Percentiles rank a stretch among this genome's conserved stretches.
These are phyloP conservation scores for Melocanna baccifera DNA, from an alignment of 176 grass and related monocot species.

Conservation along the genomic window DNA sequence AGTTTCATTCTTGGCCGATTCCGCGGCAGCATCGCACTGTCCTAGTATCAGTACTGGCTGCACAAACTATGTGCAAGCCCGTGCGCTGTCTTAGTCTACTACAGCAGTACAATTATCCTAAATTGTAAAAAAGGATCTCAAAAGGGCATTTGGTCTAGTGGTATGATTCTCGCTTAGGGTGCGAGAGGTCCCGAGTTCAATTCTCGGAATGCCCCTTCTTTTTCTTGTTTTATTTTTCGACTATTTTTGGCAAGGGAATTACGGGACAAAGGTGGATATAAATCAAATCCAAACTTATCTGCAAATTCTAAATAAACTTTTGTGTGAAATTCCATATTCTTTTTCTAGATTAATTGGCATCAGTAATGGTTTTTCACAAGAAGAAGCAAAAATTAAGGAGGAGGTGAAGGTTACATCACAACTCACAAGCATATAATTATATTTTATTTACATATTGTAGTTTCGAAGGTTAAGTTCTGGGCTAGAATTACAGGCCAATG, in stretches of 20 bases:
- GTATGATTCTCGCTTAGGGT: slow-evolving; percentile 99
- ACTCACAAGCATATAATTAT: background rate
- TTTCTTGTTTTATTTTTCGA: background rate
- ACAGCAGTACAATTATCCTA: too few species aligned
- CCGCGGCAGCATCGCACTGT: too few species aligned
- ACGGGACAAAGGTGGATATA: background rate
- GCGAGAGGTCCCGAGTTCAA: slow-evolving; percentile 94
- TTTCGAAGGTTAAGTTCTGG: background rate
- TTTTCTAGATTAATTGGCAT: background rate
- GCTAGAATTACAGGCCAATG: background rate
- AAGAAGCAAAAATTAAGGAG: background rate
- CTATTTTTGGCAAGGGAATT: background rate
- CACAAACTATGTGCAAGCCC: too few species aligned
- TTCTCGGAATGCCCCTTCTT: slow-evolving; percentile 62
- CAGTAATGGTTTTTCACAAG: background rate
- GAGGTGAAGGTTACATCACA: background rate
- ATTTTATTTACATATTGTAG: background rate
- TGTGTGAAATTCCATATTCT: background rate
- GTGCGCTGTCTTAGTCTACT: too few species aligned
- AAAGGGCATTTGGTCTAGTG: slow-evolving; percentile 81
- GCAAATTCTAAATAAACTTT: background rate
- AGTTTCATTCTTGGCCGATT: too few species aligned
- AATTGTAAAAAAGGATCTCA: too few species aligned
- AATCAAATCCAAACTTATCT: background rate
- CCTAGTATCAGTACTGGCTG: too few species aligned